Percentiles rank a stretch among this genome's conserved stretches.
Evolutionary conservation across 495 filamentous ascomycete species (phyloP).

Genomic region (Jackrogersella multiformis): DNA sequence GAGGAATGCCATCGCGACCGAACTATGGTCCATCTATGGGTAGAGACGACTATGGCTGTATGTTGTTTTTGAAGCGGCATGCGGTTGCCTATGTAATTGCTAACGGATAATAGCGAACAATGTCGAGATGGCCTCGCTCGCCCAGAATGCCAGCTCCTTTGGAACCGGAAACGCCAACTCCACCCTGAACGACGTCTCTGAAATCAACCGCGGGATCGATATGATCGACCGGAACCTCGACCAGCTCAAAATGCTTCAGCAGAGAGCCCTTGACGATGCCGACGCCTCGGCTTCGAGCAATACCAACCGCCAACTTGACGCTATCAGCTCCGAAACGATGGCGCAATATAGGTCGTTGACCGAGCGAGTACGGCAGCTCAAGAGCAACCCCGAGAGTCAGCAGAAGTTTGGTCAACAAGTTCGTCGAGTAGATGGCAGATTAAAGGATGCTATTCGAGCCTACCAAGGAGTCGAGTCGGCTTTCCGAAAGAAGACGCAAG

Average conservation of each 20-base stretch:
- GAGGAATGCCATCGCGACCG: constrained; percentile 50
- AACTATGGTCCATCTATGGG: constrained; percentile 54
- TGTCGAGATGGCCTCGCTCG: constrained; percentile 71
- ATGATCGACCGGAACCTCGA: constrained; percentile 72
- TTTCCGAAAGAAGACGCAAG: constrained; percentile 79
- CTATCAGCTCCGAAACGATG: constrained; percentile 75
- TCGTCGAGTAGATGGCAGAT: constrained; percentile 76
- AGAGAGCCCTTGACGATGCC: constrained; percentile 66
- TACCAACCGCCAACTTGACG: constrained; percentile 67
- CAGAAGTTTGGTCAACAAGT: constrained; percentile 80
- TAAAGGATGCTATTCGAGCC: constrained; percentile 78
- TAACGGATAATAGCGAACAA: constrained; percentile 50
- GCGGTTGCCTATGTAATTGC: constrained; percentile 1
- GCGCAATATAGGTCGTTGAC: constrained; percentile 77
- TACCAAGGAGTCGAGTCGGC: constrained; percentile 81
- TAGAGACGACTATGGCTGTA: constrained; percentile 59
- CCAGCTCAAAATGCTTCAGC: constrained; percentile 66
- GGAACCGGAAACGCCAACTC: constrained; percentile 68
- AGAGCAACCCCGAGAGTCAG: constrained; percentile 77
- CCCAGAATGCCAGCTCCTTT: constrained; percentile 56
- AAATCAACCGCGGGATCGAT: constrained; percentile 80
- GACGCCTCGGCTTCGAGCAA: constrained; percentile 60
- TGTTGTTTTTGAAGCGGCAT: constrained; percentile 46
- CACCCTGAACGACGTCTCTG: constrained; percentile 82
- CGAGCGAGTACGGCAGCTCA: constrained; percentile 78